Evolutionary conservation across 176 grass and related monocot genomes (phyloP), one percentile per base, ranked within the genome.

Genomic region (Paspalum vaginatum): DNA sequence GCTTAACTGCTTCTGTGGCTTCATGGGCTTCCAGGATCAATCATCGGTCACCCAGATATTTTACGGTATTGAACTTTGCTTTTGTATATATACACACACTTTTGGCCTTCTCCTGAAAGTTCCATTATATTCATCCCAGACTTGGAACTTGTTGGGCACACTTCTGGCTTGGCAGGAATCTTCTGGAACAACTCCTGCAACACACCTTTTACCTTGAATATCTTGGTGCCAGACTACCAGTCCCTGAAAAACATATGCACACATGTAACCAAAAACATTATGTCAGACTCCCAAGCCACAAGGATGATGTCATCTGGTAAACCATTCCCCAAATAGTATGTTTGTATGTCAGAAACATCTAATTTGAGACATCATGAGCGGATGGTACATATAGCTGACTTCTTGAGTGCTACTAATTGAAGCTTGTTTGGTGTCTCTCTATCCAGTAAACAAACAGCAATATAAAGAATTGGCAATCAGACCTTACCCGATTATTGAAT

Each of bases 391-490:
- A 72, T 44, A 54, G 46, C 46, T 15, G 54, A 72, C 46, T 72
- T 21, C 14, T 0, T 7, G 51, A 4, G 24, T 21, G 6, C 20
- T 58, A 21, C 41, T 20, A 40, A 55, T 49, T 68, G 70, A 69
- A 83, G 11, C 44, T 61, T 70, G 4, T 44, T 9, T 50, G 56
- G 39, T 71, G 17, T 48, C 77, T 26, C 43, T 85, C 7, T 17
- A n/a, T 32, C 32, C 40, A 48, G 22, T 79, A 72, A 64, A 26
- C 2, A 54, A 56, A 73, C 6, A 7, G 26, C 18, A 20, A 55
- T 58, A 3, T 47, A 63, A 61, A 65, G 38, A 53, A 64, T 38
- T 48, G 21, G 5, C 53, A 68, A 61, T 50, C 11, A 53, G 6
- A 39, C 18, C 22, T 79, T 53, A 44, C 17, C 9, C 2, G 0